These are phyloP conservation scores for Persicaria tinctoria DNA, from an alignment of 148 eudicot species.

Conservation along the genomic window DNA sequence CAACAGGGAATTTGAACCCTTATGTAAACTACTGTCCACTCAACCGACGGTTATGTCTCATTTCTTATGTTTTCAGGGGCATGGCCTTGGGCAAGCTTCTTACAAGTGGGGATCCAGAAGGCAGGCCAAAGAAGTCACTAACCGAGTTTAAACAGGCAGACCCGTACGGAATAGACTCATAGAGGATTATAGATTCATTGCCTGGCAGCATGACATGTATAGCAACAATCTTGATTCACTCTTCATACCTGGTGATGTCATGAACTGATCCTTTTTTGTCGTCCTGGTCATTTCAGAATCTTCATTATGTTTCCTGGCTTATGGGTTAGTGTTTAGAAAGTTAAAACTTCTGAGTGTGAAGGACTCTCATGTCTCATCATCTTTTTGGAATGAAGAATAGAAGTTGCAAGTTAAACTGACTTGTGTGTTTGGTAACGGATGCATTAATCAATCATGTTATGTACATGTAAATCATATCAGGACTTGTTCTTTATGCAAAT, in stretches of 20 bases:
- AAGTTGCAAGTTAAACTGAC: too few species aligned
- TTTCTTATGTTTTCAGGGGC: constrained; percentile 7
- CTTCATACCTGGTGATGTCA: neutral
- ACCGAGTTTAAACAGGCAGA: neutral
- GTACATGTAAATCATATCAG: too few species aligned
- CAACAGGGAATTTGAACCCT: too few species aligned
- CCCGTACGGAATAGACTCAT: neutral
- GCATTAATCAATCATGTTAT: too few species aligned
- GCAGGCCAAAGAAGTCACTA: constrained; percentile 2
- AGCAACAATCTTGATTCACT: constrained; percentile 1
- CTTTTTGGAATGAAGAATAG: too few species aligned
- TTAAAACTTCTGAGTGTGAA: too few species aligned
- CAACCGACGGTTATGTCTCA: neutral
- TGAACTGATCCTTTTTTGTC: too few species aligned
- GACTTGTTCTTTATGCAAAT: too few species aligned
- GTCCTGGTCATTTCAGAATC: neutral
- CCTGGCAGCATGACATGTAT: neutral
- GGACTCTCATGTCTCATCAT: too few species aligned
- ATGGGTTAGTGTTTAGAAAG: too few species aligned
- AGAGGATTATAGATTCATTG: constrained; percentile 7
- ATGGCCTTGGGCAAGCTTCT: constrained; percentile 11
- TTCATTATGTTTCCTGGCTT: neutral
- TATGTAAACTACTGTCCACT: too few species aligned
- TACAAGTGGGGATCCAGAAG: constrained; percentile 9
- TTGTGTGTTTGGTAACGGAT: too few species aligned